Evolutionary conservation across 352 stramenopile genomes (phyloP).

Genomic region (Phytopythium delawarense): DNA sequence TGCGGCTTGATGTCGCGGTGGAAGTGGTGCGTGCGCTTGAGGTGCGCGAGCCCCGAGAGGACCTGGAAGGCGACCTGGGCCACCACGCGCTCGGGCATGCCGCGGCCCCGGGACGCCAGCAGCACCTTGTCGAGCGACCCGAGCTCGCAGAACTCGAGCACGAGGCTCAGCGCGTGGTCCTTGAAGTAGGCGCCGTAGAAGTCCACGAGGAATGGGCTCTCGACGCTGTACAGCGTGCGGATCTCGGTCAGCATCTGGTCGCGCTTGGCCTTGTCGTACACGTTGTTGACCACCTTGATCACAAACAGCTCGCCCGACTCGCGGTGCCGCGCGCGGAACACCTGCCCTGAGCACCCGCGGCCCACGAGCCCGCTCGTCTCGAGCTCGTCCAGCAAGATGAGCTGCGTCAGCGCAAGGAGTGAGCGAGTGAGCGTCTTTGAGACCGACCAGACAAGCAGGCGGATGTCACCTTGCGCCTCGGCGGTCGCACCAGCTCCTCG

Average conservation of each 20-base stretch:
- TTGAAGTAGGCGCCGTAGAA: slow-evolving; percentile 76
- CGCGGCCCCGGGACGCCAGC: slow-evolving; percentile 7
- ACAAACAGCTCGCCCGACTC: slow-evolving; percentile 38
- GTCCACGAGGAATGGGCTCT: slow-evolving; percentile 56
- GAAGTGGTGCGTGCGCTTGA: slow-evolving; percentile 75
- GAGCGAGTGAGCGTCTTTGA: not conserved
- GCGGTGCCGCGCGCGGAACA: slow-evolving; percentile 48
- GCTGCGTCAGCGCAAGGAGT: slow-evolving; percentile 6
- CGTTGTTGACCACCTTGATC: slow-evolving; percentile 71
- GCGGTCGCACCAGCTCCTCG: slow-evolving; percentile 8
- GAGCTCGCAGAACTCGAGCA: slow-evolving; percentile 59
- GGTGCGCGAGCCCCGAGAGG: slow-evolving; percentile 48
- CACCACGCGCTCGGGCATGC: slow-evolving; percentile 45
- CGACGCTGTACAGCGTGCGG: slow-evolving; percentile 66
- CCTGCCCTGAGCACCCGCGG: slow-evolving; percentile 57
- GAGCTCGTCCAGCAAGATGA: slow-evolving; percentile 49
- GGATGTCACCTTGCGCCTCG: slow-evolving; percentile 7
- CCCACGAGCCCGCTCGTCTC: slow-evolving; percentile 48
- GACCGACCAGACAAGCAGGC: not conserved
- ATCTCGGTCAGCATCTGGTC: slow-evolving; percentile 80
- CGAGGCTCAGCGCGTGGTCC: slow-evolving; percentile 62
- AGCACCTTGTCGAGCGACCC: slow-evolving; percentile 52
- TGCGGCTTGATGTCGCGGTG: slow-evolving; percentile 93
- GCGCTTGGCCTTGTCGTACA: slow-evolving; percentile 72
- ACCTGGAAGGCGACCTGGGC: slow-evolving; percentile 60